Percentiles rank a stretch among this genome's conserved stretches.
Conservation (phyloP, 306 rosid species). For the Ceratonia siliqua region DNA sequence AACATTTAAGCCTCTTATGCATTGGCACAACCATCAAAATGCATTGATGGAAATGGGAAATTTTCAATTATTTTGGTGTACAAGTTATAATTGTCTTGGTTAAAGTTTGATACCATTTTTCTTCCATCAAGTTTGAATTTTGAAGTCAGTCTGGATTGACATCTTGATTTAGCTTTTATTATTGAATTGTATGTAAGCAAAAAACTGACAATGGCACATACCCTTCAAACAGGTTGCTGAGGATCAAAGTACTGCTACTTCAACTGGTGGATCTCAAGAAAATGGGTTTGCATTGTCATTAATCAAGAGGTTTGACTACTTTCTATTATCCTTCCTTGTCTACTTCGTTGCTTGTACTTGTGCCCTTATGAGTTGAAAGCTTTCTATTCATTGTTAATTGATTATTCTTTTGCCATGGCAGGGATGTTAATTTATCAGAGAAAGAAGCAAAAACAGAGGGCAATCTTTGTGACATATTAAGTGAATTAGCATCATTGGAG, state of each 20-base stretch:
- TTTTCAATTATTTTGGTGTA: not conserved
- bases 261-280: conserved; percentile 40
- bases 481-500: conserved; percentile 54
- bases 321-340: not conserved
- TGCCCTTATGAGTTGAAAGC: conserved; percentile 4
- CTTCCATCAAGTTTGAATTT: conserved; percentile 15
- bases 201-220: conserved; percentile 13
- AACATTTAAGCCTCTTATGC: not conserved
- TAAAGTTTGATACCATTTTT: not conserved
- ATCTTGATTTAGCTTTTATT: not conserved
- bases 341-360: not conserved
- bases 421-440: conserved; percentile 34
- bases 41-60: not conserved
- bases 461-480: conserved; percentile 33
- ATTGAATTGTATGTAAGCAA: conserved; percentile 8
- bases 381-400: conserved; percentile 6
- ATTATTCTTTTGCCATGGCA: conserved; percentile 33
- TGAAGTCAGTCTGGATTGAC: not conserved
- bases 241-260: conserved; percentile 31
- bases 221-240: conserved; percentile 46
- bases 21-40: conserved; percentile 11
- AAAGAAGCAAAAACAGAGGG: conserved; percentile 32
- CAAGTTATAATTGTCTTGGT: not conserved
- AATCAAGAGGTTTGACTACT: conserved; percentile 43
- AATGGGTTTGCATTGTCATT: conserved; percentile 22